Evolutionary conservation across 1,284 basidiomycete species (phyloP).

Genomic region (Sanghuangporus weigelae): DNA sequence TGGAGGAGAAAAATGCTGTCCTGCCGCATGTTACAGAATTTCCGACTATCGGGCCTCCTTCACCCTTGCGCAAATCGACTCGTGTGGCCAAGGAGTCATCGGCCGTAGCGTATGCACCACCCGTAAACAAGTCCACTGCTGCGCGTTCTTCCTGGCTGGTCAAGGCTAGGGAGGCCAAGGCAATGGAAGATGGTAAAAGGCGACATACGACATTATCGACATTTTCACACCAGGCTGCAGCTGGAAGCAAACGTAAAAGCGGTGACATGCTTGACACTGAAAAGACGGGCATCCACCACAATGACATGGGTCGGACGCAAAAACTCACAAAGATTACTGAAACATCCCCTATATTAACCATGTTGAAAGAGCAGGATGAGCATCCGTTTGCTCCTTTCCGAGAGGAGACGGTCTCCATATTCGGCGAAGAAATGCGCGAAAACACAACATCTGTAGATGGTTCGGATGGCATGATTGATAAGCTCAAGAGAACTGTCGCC

Average conservation of each 20-base stretch:
- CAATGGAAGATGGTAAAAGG: conserved; percentile 49
- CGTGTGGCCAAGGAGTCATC: conserved; percentile 42
- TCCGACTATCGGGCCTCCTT: conserved; percentile 57
- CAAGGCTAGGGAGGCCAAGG: conserved; percentile 70
- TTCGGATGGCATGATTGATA: conserved; percentile 49
- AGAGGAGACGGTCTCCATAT: not conserved
- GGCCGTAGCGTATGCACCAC: conserved; percentile 22
- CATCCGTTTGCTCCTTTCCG: not conserved
- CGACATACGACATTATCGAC: conserved; percentile 23
- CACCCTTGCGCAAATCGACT: conserved; percentile 63
- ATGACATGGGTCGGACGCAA: conserved; percentile 31
- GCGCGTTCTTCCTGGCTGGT: conserved; percentile 71
- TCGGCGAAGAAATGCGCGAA: conserved; percentile 11
- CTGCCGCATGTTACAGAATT: conserved; percentile 36
- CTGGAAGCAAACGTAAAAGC: conserved; percentile 60
- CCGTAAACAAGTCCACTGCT: conserved; percentile 38
- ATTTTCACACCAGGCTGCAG: conserved; percentile 15
- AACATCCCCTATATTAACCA: not conserved
- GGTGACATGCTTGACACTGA: conserved; percentile 40
- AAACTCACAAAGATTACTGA: conserved; percentile 44
- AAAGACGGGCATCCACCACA: not conserved
- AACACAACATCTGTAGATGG: conserved; percentile 23
- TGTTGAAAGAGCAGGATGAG: conserved; percentile 2
- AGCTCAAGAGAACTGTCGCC: conserved; percentile 64
- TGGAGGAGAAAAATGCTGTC: conserved; percentile 12